Base-by-base conservation (phyloP, 73 alveolate species). In the Paramecium tetraurelia region DNA sequence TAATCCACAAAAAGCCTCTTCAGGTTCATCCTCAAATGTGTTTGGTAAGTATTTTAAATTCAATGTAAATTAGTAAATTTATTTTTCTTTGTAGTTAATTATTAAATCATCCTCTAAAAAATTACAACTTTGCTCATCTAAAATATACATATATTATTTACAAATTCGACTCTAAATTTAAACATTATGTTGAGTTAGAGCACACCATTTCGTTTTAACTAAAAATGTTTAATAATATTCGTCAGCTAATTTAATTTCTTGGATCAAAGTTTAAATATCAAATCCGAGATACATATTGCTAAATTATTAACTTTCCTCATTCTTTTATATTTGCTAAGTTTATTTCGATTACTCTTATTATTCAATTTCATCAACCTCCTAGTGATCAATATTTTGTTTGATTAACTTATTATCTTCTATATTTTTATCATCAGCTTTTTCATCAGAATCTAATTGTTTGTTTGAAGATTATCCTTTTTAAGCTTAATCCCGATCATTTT, bases 91-190 rank as follows among this genome's bases (percentile, higher is more conserved):
- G 18, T 44, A 44, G 11, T 80, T 46, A 20, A 80, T 41, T 5
- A 80, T 80, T 46, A 80, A 31, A 80, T 80, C 90, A 80, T 80
- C 90, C 7, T 29, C 90, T 10, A 14, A 44, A 44, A 44, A 80
- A 43, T 31, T 46, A 80, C 90, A 80, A 22, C 76, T 12, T 44
- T 21, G 16, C 14, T 80, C 90, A 80, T 80, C 90, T 80, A 80
- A 31, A 24, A 4, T 44, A 20, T 31, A 36, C 18, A 27, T 1
- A 22, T n/a, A 40, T 12, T 14, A 4, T 6, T 41, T 80, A 80
- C 90, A 80, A 22, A 80, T 41, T 80, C 38, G 18, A 50, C 90
- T 44, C 31, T 27, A 27, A 27, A 27, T 27, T 27, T 27, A 27
- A 27, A 27, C 11, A 10, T 80, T 10, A 5, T 41, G 1, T 20